phyloP scores from a whole-genome alignment of 1,139 yeast genomes.

The Saccharomyces hybrid region DNA sequence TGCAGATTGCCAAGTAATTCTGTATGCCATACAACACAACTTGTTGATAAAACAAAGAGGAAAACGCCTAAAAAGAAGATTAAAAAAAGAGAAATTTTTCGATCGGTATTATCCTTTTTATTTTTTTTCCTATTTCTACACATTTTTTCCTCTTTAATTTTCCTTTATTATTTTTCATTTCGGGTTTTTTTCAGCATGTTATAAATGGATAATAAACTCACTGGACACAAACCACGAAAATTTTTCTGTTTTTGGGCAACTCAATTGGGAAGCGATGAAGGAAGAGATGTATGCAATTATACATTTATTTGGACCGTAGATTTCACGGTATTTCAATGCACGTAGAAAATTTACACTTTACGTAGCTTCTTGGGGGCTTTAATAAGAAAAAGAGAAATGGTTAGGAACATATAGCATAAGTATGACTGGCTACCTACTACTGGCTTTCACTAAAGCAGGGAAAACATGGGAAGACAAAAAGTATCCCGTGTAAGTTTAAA shows the following conservation, averaged over 20 bases:
- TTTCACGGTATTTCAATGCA: not conserved
- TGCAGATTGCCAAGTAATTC: not conserved
- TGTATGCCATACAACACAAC: not conserved
- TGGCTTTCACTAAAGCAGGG: not conserved
- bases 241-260: not conserved
- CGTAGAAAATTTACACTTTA: not conserved
- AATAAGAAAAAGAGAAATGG: not conserved
- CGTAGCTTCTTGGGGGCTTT: not conserved
- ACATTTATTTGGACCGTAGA: not conserved
- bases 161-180: constrained; percentile 1
- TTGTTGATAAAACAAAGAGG: not conserved
- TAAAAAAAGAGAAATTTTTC: not conserved
- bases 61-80: not conserved
- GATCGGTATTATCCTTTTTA: constrained; percentile 1
- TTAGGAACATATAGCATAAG: not conserved
- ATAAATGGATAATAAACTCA: not conserved
- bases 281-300: not conserved
- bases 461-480: not conserved
- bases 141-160: constrained; percentile 1
- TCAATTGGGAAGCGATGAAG: not conserved
- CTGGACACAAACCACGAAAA: not conserved
- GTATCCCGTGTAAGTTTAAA: not conserved
- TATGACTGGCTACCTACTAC: not conserved
- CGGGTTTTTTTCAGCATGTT: not conserved
- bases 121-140: constrained; percentile 1